Base-by-base conservation (phyloP, 2,329 filamentous ascomycete species). In the Penicillium sp. region DNA sequence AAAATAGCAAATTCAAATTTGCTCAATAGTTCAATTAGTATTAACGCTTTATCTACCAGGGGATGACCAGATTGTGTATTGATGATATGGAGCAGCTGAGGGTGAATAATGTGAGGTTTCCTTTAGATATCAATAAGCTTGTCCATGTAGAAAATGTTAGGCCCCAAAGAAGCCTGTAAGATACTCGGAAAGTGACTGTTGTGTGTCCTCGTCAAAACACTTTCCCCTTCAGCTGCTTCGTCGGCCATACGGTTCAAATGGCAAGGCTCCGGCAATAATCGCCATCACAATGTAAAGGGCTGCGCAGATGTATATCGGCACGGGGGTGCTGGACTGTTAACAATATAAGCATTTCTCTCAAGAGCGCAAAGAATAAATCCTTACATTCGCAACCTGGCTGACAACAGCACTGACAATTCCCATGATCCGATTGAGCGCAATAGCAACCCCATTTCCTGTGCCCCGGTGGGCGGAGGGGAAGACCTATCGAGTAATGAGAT, bases 371-470 rank as follows among this genome's bases (percentile, higher is more conserved):
- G n/a, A 33, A 16, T 23, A 16, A 23, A 33, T 11, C 4, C 29
- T 2, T 33, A 46, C 44, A 33, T 46, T 46, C 16, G 44, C 44
- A 1, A 13, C 44, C 19, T 33, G 44, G 10, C 84, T 87, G 33
- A 91, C 84, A 9, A 91, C 81, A 0, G 88, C 87, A 10, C 84
- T 87, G 52, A 91, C 65, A 44, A 91, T 89, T 2, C 88, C 88
- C 88, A 91, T 91, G 62, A 91, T 70, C 2, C 88, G 80, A 64
- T 91, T 91, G 60, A 83, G 84, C 0, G 83, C 86, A 33, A 91
- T 88, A 0, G 87, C 84, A 43, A 91, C 82, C 1, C 87, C 88
- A 66, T 90, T 91, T 11, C 89, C 89, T 0, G 89, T 92, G 0
- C 87, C 87, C 3, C 89, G 81, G 66, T 92, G 88, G 0, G 87